Evolutionary conservation across 1,284 basidiomycete species (phyloP).

Genomic region (Ceratobasidium sp.): DNA sequence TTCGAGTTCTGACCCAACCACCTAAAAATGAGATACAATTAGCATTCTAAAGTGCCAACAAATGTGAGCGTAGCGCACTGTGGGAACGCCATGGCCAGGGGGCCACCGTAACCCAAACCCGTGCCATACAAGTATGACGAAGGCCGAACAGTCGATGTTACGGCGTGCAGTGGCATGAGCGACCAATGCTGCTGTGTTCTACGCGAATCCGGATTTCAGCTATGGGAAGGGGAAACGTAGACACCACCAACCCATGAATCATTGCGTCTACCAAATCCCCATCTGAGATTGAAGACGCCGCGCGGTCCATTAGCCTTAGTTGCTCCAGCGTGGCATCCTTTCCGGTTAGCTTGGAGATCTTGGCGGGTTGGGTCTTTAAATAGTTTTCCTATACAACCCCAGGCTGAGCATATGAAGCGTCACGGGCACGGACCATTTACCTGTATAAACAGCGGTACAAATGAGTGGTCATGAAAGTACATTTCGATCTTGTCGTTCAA

Average conservation of each 20-base stretch:
- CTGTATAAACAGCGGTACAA: slow-evolving; percentile 95
- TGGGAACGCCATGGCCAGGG: slow-evolving; percentile 77
- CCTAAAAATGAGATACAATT: slow-evolving; percentile 52
- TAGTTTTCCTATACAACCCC: slow-evolving; percentile 78
- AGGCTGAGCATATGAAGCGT: slow-evolving; percentile 1
- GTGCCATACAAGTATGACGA: slow-evolving; percentile 81
- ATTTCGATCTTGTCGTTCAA: slow-evolving; percentile 92
- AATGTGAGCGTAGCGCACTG: slow-evolving; percentile 59
- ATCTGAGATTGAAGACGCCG: slow-evolving; percentile 91
- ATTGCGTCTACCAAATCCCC: slow-evolving; percentile 93
- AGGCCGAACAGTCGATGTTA: slow-evolving; percentile 87
- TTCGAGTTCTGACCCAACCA: slow-evolving; percentile 99
- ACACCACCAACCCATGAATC: slow-evolving; percentile 81
- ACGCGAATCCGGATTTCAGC: slow-evolving; percentile 6
- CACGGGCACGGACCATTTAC: slow-evolving; percentile 51
- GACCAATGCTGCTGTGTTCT: slow-evolving; percentile 96
- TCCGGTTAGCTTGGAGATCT: slow-evolving; percentile 62
- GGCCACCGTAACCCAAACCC: slow-evolving; percentile 68
- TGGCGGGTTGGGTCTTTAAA: slow-evolving; percentile 78
- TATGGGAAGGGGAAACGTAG: slow-evolving; percentile 1
- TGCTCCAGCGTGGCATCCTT: slow-evolving; percentile 72
- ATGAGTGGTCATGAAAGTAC: slow-evolving; percentile 95
- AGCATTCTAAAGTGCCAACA: slow-evolving; percentile 23
- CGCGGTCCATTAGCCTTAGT: slow-evolving; percentile 83
- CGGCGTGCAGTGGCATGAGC: slow-evolving; percentile 91